These are phyloP conservation scores for Leavenworthia alabamica DNA, from an alignment of 345 rosid species.

Conservation along the genomic window DNA sequence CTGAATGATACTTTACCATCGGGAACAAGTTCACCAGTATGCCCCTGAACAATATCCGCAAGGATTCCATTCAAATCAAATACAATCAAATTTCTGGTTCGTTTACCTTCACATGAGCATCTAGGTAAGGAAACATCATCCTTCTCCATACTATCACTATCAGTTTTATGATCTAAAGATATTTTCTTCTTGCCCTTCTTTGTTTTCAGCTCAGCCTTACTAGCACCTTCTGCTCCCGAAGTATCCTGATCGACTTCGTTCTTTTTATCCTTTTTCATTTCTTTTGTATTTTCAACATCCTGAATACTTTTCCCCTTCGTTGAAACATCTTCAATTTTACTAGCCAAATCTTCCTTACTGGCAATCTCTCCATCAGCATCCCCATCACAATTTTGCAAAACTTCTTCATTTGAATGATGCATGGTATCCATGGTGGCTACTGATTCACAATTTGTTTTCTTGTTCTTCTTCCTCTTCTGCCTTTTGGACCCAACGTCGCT, in stretches of 20 bases:
- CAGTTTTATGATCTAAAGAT: slow-evolving; percentile 7
- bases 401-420: not conserved
- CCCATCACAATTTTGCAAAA: not conserved
- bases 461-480: not conserved
- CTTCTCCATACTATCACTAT: slow-evolving; percentile 11
- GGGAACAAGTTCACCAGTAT: slow-evolving; percentile 28
- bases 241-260: not conserved
- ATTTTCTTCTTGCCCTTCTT: slow-evolving; percentile 10
- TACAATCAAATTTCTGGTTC: slow-evolving; percentile 58
- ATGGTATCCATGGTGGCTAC: slow-evolving; percentile 6
- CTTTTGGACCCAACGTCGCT: not conserved
- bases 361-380: slow-evolving; percentile 1
- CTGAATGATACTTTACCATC: slow-evolving; percentile 39
- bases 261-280: not conserved
- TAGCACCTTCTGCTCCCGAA: slow-evolving; percentile 6
- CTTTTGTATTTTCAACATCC: not conserved
- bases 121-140: not conserved
- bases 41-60: slow-evolving; percentile 43
- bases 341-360: slow-evolving; percentile 1
- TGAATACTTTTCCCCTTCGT: not conserved
- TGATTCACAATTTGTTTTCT: not conserved
- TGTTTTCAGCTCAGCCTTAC: not conserved
- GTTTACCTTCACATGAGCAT: slow-evolving; percentile 23
- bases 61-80: slow-evolving; percentile 87
- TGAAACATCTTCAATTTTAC: not conserved